Base-by-base conservation (phyloP, 306 rosid genomes). In the Morella rubra region DNA sequence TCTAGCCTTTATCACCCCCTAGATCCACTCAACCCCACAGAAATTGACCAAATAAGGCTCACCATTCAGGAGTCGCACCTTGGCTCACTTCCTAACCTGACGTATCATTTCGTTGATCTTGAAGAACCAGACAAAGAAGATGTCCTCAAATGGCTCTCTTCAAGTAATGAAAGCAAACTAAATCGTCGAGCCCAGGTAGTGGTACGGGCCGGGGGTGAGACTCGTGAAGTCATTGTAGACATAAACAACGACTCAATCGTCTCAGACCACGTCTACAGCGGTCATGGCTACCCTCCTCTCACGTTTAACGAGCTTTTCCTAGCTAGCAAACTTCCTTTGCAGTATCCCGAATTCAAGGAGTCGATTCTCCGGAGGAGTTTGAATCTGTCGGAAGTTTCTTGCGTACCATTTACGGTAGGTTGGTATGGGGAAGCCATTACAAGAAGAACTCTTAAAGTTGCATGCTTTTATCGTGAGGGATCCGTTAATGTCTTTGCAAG, bases 331-430 rank as follows among this genome's bases (percentile, higher is more conserved):
- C 79, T 93, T 22, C 97, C 97, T 37, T 83, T 87, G 19, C 75
- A 44, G 16, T 82, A 85, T 77, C 81, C 94, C 47, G 84, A 81
- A 69, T 93, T 91, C 82, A 79, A 76, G 49, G 71, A 44, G 54
- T 91, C 98, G 54, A 81, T 90, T 37, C 40, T 81, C 9, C 81
- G 75, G 4, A 85, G 97, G 75, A 90, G 93, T 22, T 84, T 93
- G 83, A 89, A 90, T 52, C 71, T 91, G 55, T 86, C 93, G 20
- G 89, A 91, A 83, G 86, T 91, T 75, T 93, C 98, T 60, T 93
- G 94, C 81, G 73, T 91, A 2, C 96, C 98, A 45, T 84, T 91
- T 32, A 90, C 97, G n/a, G 46, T 87, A 22, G 98, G 98, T 69
- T 93, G 96, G 97, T 89, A 70, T 78, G 96, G 98, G 15, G 93